Evolutionary conservation across 2,329 filamentous ascomycete species (phyloP), one percentile per base, ranked within the genome.

Genomic region (Colletotrichum tanaceti): DNA sequence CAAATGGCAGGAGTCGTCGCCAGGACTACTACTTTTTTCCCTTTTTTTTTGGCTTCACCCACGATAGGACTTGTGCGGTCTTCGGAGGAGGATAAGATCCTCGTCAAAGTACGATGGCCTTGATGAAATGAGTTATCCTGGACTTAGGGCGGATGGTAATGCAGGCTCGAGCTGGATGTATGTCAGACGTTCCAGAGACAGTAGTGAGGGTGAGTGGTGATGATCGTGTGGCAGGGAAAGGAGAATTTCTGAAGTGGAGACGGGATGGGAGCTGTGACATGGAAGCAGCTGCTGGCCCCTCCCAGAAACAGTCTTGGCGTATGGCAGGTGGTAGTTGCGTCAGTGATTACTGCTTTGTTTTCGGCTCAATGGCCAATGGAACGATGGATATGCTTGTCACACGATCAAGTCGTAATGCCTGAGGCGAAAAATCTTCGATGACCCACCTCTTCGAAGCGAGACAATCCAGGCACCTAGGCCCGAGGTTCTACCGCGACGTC

Each of bases 1-100:
- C 65, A 65, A 69, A 59, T 66, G 54, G 57, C 55, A 69, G 66
- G 57, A 60, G 66, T 53, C 55, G 62, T 57, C 63, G 66, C 59
- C 62, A 16, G 32, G 66, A 66, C 63, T 61, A 68, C 65, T 66
- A 35, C 32, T 63, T 44, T 58, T 35, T 35, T 32, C 10, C 9
- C 7, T 66, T 44, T 18, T 63, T 44, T 49, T 69, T 53, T 66
- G 49, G 63, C 57, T 66, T 69, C 63, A 69, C 66, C 66, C 66
- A 69, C 66, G 62, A 38, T 69, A 50, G 63, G 55, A 68, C 62
- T 60, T 55, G 44, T 46, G 65, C 62, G 43, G 24, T 66, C 44
- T 50, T 39, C 20, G 39, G 22, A 44, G 49, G 63, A 49, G 38
- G 43, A 52, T 66, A 61, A 55, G 63, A 69, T 60, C 20, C 47